Percentiles rank a stretch among this genome's conserved stretches.
These are phyloP conservation scores for Stenocarpella maydis DNA, from an alignment of 2,329 filamentous ascomycete genomes.

Conservation along the genomic window DNA sequence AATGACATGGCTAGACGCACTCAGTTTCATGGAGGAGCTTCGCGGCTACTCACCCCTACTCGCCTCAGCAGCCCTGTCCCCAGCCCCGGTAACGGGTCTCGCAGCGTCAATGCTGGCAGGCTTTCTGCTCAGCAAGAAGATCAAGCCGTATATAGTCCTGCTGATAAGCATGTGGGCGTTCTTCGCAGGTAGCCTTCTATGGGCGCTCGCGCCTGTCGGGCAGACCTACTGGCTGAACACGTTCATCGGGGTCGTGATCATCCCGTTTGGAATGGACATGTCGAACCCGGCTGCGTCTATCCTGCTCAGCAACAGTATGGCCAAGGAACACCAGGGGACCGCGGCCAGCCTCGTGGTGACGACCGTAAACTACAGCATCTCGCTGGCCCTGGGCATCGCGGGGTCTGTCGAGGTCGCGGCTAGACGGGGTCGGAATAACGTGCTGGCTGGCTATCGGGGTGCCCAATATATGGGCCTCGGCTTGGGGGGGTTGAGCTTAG, in stretches of 20 bases:
- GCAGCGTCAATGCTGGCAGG: constrained; percentile 55
- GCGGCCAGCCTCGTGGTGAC: constrained; percentile 67
- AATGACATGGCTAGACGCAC: background rate
- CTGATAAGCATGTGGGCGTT: constrained; percentile 54
- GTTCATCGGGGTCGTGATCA: constrained; percentile 66
- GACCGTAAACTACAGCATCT: constrained; percentile 74
- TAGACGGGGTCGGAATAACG: constrained; percentile 39
- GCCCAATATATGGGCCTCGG: constrained; percentile 54
- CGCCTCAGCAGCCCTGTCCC: constrained; percentile 54
- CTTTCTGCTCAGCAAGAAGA: constrained; percentile 48
- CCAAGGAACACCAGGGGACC: constrained; percentile 55
- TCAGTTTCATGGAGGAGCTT: constrained; percentile 46
- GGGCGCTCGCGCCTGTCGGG: constrained; percentile 56
- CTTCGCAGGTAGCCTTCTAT: constrained; percentile 51
- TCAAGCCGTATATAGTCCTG: constrained; percentile 53
- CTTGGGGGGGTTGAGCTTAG: constrained; percentile 46
- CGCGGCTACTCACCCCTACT: constrained; percentile 52
- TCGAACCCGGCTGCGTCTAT: constrained; percentile 69
- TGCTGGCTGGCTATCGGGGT: constrained; percentile 47
- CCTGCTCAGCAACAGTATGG: constrained; percentile 63
- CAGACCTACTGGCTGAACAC: constrained; percentile 72
- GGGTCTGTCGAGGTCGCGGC: constrained; percentile 65
- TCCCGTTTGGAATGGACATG: constrained; percentile 73
- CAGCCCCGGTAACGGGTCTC: constrained; percentile 53
- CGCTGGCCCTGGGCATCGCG: constrained; percentile 70